Percentiles rank a stretch among this genome's conserved stretches.
Conservation (phyloP, 208 protist genomes). For the Naegleria gruberi region DNA sequence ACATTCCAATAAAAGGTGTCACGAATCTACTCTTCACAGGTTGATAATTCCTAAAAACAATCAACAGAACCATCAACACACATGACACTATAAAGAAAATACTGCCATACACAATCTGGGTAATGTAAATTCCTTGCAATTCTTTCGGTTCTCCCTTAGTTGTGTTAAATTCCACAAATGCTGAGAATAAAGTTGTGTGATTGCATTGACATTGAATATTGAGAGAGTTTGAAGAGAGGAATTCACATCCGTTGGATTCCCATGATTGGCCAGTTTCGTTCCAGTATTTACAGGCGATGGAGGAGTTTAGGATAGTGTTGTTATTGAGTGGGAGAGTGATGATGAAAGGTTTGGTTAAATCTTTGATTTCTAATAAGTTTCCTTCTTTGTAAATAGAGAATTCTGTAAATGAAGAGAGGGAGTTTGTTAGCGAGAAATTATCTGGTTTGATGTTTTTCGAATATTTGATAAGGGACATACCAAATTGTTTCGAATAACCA, state of each 20-base stretch:
- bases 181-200: not conserved
- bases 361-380: too few species aligned
- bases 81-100: not conserved
- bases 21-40: not conserved
- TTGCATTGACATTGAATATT: not conserved
- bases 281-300: not conserved
- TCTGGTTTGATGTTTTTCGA: too few species aligned
- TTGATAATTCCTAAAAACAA: not conserved
- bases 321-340: too few species aligned
- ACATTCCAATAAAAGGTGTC: not conserved
- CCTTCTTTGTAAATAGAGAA: too few species aligned
- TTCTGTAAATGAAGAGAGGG: too few species aligned
- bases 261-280: not conserved
- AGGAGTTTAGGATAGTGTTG: too few species aligned
- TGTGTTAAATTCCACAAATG: not conserved
- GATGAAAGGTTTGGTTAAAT: too few species aligned
- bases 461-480: too few species aligned
- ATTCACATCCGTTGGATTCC: not conserved
- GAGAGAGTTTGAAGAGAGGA: not conserved
- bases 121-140: not conserved
- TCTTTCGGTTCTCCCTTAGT: not conserved
- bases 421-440: too few species aligned
- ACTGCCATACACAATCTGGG: not conserved
- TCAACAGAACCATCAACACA: not conserved
- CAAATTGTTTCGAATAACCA: too few species aligned